These are phyloP conservation scores for Tarenaya hassleriana DNA, from an alignment of 345 rosid genomes.

Conservation along the genomic window DNA sequence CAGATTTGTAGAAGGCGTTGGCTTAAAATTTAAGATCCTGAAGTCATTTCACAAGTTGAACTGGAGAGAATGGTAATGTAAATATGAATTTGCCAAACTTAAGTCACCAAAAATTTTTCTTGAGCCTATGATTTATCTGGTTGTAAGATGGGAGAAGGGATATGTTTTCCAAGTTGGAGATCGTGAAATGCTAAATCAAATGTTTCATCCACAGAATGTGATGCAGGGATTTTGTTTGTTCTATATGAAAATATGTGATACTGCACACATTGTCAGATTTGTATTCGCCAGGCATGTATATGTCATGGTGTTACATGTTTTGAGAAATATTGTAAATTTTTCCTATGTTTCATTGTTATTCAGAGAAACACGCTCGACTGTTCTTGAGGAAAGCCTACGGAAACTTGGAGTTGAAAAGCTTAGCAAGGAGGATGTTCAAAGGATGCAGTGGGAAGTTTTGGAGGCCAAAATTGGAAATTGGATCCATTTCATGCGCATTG, in stretches of 20 bases:
- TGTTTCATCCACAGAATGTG: conserved; percentile 6
- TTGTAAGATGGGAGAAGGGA: background rate
- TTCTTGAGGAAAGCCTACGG: conserved; percentile 77
- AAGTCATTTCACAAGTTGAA: conserved; percentile 1
- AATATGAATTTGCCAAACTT: background rate
- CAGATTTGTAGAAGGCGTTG: conserved; percentile 4
- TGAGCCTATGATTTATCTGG: background rate
- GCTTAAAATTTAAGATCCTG: background rate
- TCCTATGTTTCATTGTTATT: conserved; percentile 18
- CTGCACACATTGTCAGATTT: conserved; percentile 1
- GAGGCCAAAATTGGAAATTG: conserved; percentile 97
- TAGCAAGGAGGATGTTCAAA: conserved; percentile 94
- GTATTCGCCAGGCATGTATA: background rate
- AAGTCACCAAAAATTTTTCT: background rate
- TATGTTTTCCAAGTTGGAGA: background rate
- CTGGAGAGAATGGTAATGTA: conserved; percentile 1
- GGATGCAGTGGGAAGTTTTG: conserved; percentile 97
- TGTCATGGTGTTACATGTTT: conserved; percentile 18
- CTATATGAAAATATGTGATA: conserved; percentile 2
- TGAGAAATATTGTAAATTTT: conserved; percentile 12
- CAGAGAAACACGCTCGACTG: conserved; percentile 81
- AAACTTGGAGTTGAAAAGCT: conserved; percentile 95
- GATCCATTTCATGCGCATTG: conserved; percentile 98
- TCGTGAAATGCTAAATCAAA: background rate
- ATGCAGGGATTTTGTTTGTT: background rate